A percentile compares a stretch with the other conserved stretches of the same genome.
phyloP scores from a whole-genome alignment of 257 asterid genomes.

The Fraxinus cuspidata region DNA sequence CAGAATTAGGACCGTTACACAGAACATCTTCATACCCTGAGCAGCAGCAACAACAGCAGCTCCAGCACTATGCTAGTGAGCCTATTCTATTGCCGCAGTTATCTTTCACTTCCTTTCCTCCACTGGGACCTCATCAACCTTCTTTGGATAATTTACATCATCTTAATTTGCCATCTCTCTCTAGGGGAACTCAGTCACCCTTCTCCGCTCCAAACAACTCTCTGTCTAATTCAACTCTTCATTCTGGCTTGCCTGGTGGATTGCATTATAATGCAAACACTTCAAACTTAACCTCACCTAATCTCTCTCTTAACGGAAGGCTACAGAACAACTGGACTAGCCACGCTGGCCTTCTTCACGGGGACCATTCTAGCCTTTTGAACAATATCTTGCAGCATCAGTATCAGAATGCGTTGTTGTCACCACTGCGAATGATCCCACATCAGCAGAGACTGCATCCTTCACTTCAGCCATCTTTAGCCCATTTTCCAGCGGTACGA shows the following conservation, averaged over 20 bases:
- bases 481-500: conserved; percentile 44
- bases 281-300: conserved; percentile 48
- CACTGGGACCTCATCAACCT: conserved; percentile 42
- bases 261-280: conserved; percentile 51
- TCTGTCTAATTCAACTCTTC: conserved; percentile 41
- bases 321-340: conserved; percentile 63
- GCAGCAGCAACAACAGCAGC: conserved; percentile 35
- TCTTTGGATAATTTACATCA: conserved; percentile 36
- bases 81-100: conserved; percentile 47
- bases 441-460: conserved; percentile 44
- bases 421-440: conserved; percentile 18
- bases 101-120: conserved; percentile 47
- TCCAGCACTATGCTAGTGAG: conserved; percentile 44
- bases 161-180: conserved; percentile 29
- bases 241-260: conserved; percentile 54
- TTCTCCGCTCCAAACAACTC: conserved; percentile 33
- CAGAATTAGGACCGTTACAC: conserved; percentile 35
- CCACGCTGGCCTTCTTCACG: conserved; percentile 56
- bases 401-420: conserved; percentile 37
- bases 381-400: conserved; percentile 43
- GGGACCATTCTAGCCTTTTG: conserved; percentile 47
- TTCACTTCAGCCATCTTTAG: conserved; percentile 47
- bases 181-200: conserved; percentile 31
- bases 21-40: conserved; percentile 49
- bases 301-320: conserved; percentile 40